phyloP scores from a whole-genome alignment of 306 rosid genomes.

The Prunus campanulata region DNA sequence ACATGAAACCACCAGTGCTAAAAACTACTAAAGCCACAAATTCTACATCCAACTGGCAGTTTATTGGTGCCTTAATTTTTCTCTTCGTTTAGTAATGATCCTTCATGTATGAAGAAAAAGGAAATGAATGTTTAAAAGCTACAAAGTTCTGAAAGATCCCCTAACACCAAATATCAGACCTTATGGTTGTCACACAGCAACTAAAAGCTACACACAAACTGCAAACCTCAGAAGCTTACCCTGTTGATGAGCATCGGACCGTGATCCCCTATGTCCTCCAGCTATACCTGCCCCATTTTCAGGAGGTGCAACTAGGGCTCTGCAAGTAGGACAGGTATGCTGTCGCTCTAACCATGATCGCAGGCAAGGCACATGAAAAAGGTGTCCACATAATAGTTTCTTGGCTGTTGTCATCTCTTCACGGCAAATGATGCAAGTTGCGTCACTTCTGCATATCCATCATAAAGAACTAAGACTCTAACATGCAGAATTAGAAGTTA shows the following conservation, averaged over 20 bases:
- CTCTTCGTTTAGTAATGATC: neutral
- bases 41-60: neutral
- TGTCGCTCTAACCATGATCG: slow-evolving; percentile 99
- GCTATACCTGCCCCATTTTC: slow-evolving; percentile 62
- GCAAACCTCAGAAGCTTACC: slow-evolving; percentile 39
- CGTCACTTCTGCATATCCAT: slow-evolving; percentile 76
- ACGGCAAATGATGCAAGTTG: slow-evolving; percentile 98
- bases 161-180: neutral
- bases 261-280: slow-evolving; percentile 68
- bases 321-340: slow-evolving; percentile 97
- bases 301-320: slow-evolving; percentile 93
- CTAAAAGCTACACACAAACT: neutral
- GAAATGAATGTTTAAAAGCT: neutral
- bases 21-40: neutral
- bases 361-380: slow-evolving; percentile 92
- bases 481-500: slow-evolving; percentile 6
- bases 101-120: neutral
- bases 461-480: slow-evolving; percentile 12
- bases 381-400: slow-evolving; percentile 94
- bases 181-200: neutral
- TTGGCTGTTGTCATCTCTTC: slow-evolving; percentile 98
- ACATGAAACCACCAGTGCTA: neutral
- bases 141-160: neutral
- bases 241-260: slow-evolving; percentile 55
- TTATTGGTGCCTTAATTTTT: neutral